A percentile compares a stretch with the other conserved stretches of the same genome.
phyloP scores from a whole-genome alignment of 768 basidiomycete genomes.

The Gloeophyllum trabeum region DNA sequence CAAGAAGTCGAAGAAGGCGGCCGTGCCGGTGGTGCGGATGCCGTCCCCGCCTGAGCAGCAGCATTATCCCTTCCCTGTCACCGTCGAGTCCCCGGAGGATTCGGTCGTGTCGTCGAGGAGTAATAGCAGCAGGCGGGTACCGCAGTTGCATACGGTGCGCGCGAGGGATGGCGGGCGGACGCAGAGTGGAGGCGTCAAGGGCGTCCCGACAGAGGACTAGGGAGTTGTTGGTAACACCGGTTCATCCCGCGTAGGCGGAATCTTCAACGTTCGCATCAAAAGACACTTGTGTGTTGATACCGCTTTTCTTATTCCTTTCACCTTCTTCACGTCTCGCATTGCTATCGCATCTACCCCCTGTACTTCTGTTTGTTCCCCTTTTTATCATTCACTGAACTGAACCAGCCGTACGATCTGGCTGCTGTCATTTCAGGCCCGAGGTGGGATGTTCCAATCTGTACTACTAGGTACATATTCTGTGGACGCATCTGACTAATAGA shows the following conservation, averaged over 20 bases:
- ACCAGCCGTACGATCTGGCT: too few species aligned
- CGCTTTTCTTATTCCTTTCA: too few species aligned
- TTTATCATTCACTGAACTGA: too few species aligned
- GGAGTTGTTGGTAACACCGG: slow-evolving; percentile 16
- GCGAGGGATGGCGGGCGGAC: slow-evolving; percentile 76
- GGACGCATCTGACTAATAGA: too few species aligned
- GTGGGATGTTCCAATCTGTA: too few species aligned
- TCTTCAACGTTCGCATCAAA: too few species aligned
- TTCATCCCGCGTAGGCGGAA: slow-evolving; percentile 2
- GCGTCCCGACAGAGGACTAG: slow-evolving; percentile 34
- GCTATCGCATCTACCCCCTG: too few species aligned
- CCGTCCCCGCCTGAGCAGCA: slow-evolving; percentile 11
- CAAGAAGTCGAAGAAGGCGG: slow-evolving; percentile 26
- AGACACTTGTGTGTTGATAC: too few species aligned
- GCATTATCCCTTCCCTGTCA: slow-evolving; percentile 59
- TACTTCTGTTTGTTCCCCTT: too few species aligned
- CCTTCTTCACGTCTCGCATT: too few species aligned
- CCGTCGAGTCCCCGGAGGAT: slow-evolving; percentile 14
- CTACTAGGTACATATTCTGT: too few species aligned
- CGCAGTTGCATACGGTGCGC: slow-evolving; percentile 62
- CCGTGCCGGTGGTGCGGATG: slow-evolving; percentile 6
- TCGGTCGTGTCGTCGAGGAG: slow-evolving; percentile 4
- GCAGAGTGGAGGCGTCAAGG: slow-evolving; percentile 80
- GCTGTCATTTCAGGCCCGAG: too few species aligned
- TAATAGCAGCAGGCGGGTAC: slow-evolving; percentile 13